Evolutionary conservation across 2,329 filamentous ascomycete genomes (phyloP).

Genomic region (Colletotrichum endophyticum): DNA sequence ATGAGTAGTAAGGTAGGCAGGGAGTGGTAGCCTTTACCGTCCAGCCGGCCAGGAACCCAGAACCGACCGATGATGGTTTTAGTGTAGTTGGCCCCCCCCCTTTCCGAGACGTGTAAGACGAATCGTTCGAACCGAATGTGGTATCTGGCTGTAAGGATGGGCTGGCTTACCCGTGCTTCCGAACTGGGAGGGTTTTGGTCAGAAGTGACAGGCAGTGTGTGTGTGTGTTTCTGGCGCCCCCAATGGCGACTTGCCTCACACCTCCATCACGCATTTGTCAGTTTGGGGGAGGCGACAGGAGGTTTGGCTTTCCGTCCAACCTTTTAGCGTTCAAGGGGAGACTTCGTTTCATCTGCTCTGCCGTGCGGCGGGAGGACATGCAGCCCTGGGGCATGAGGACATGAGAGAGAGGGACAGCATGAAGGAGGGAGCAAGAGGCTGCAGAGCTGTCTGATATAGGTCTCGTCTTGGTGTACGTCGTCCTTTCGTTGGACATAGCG

Average conservation of each 20-base stretch:
- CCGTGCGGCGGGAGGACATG: background rate
- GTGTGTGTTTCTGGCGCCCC: background rate
- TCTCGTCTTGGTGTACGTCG: background rate
- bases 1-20: background rate
- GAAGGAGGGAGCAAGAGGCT: background rate
- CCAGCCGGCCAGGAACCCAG: background rate
- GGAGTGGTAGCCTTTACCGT: background rate
- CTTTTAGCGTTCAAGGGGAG: background rate
- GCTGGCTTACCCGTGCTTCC: background rate
- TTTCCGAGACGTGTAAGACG: slow-evolving; percentile 1
- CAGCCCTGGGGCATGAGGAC: background rate
- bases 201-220: background rate
- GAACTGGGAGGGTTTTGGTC: background rate
- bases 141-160: background rate
- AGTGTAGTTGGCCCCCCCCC: background rate
- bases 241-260: background rate
- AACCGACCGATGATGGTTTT: background rate
- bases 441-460: slow-evolving; percentile 10
- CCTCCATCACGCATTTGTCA: background rate
- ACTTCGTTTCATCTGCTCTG: slow-evolving; percentile 1
- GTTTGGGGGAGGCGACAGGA: background rate
- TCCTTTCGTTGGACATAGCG: background rate
- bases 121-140: background rate
- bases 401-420: background rate
- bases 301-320: slow-evolving; percentile 5